A percentile compares a stretch with the other conserved stretches of the same genome.
phyloP scores from a whole-genome alignment of 2,329 filamentous ascomycete genomes.

The Penicillium corylophilum region DNA sequence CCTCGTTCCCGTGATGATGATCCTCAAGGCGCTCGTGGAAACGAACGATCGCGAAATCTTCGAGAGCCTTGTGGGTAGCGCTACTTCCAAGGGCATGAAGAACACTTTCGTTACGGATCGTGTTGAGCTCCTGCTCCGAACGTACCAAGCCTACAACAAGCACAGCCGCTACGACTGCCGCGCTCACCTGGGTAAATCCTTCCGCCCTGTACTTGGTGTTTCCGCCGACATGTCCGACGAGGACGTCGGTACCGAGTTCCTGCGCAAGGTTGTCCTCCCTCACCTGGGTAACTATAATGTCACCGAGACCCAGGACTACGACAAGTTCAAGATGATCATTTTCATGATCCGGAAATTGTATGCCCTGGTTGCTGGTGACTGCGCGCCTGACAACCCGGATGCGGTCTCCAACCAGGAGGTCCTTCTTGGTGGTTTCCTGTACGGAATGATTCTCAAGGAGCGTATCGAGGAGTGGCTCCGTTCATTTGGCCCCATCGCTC shows the following conservation, averaged over 20 bases:
- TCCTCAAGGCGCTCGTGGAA: constrained; percentile 89
- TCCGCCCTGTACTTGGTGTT: constrained; percentile 81
- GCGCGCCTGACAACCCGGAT: constrained; percentile 91
- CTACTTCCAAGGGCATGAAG: constrained; percentile 71
- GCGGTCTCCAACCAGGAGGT: constrained; percentile 96
- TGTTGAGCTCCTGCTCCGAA: constrained; percentile 85
- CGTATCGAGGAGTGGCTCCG: constrained; percentile 84
- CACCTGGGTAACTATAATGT: constrained; percentile 86
- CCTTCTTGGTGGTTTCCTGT: constrained; percentile 86
- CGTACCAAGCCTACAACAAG: constrained; percentile 86
- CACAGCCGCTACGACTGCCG: constrained; percentile 80
- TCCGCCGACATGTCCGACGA: constrained; percentile 82
- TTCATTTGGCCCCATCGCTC: constrained; percentile 55
- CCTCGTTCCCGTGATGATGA: constrained; percentile 94
- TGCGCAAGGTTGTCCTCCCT: constrained; percentile 85
- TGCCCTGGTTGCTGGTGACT: constrained; percentile 86
- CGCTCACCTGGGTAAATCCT: constrained; percentile 85
- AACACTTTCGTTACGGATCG: constrained; percentile 95
- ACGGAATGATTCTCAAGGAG: constrained; percentile 94
- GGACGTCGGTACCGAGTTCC: constrained; percentile 85
- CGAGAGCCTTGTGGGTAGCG: constrained; percentile 80
- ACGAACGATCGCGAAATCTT: constrained; percentile 97
- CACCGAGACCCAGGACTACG: constrained; percentile 76
- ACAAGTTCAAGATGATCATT: constrained; percentile 91
- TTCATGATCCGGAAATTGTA: constrained; percentile 98